Percentiles rank a stretch among this genome's conserved stretches.
Evolutionary conservation across 1,139 yeast species (phyloP).

Genomic region (Yamadazyma blattariae): DNA sequence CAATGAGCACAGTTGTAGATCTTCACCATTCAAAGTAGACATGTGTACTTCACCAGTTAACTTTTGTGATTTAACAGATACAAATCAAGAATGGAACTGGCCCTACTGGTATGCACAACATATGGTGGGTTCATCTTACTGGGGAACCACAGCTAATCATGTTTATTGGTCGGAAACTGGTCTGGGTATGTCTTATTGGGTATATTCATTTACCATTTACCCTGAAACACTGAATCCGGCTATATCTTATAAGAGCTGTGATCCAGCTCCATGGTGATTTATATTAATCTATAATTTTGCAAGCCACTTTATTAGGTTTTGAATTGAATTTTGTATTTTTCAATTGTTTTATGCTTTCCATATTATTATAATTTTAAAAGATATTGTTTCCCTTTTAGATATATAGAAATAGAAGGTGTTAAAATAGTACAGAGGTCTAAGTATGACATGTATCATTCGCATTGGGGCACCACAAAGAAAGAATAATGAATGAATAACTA

Average conservation of each 20-base stretch:
- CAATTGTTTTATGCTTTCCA: not conserved
- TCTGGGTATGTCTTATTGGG: slow-evolving; percentile 1
- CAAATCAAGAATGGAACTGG: slow-evolving; percentile 1
- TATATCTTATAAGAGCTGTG: not conserved
- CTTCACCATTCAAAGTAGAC: not conserved
- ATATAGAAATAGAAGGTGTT: not conserved
- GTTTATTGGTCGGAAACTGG: not conserved
- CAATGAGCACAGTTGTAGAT: not conserved
- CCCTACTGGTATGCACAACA: not conserved
- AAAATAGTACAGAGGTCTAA: not conserved
- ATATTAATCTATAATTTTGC: not conserved
- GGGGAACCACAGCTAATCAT: slow-evolving; percentile 1
- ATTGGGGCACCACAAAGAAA: too few species aligned
- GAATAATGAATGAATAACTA: too few species aligned
- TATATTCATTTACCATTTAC: not conserved
- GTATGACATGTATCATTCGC: too few species aligned
- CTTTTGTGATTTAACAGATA: not conserved
- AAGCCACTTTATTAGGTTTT: not conserved
- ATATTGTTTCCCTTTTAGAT: not conserved
- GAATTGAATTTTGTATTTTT: not conserved
- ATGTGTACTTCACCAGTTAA: not conserved
- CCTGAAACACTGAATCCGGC: not conserved
- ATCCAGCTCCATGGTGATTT: not conserved
- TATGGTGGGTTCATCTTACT: not conserved
- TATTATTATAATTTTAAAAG: not conserved